These are phyloP conservation scores for Hypoxylon fragiforme DNA, from an alignment of 495 filamentous ascomycete genomes.

Conservation along the genomic window DNA sequence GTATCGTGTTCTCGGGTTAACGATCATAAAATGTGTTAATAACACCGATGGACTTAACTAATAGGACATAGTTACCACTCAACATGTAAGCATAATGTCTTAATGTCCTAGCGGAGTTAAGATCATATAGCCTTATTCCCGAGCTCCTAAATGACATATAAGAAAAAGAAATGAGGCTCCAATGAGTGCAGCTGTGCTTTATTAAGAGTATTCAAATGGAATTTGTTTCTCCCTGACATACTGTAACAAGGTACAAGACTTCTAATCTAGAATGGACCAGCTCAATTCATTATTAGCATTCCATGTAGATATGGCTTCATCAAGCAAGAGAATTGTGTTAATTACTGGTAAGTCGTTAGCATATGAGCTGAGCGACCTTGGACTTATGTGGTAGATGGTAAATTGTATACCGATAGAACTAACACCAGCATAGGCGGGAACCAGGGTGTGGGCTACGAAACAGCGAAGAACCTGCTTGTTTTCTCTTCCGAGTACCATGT, in stretches of 20 bases:
- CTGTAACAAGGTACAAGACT: no score
- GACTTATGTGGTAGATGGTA: not conserved
- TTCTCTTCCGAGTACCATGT: conserved; percentile 28
- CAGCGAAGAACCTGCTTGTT: conserved; percentile 39
- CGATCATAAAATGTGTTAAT: no score
- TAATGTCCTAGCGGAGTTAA: not conserved
- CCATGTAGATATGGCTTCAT: conserved; percentile 6
- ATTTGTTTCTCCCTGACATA: no score
- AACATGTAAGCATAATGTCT: not conserved
- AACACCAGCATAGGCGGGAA: conserved; percentile 42
- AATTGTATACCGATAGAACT: not conserved
- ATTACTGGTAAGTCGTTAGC: conserved; percentile 35
- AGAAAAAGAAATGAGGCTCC: no score
- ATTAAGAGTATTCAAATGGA: no score
- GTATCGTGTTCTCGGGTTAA: no score
- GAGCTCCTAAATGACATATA: not conserved
- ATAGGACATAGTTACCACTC: no score
- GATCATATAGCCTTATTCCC: not conserved
- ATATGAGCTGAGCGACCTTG: no score
- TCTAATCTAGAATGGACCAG: no score
- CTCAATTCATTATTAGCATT: no score
- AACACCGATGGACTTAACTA: no score
- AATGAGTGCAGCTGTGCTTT: no score
- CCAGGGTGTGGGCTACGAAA: conserved; percentile 50
- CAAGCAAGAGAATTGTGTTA: conserved; percentile 38